Evolutionary conservation across 768 basidiomycete species (phyloP).

Genomic region (Russula sp.): DNA sequence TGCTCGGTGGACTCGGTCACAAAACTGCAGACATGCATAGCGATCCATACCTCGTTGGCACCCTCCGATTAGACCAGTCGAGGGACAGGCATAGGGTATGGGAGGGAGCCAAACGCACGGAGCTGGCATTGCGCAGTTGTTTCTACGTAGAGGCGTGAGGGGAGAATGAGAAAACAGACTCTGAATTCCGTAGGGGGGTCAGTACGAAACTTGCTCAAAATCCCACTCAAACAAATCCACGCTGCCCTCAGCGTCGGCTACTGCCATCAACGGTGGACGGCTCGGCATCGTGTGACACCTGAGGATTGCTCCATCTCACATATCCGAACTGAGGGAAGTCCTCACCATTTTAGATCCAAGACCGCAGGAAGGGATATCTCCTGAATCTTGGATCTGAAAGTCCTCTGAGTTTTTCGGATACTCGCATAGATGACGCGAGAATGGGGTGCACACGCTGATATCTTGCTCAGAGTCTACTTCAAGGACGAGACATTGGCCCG

Average conservation of each 20-base stretch:
- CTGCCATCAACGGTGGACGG: slow-evolving; percentile 46
- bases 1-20: slow-evolving; percentile 24
- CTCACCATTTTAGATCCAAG: slow-evolving; percentile 91
- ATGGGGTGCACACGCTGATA: slow-evolving; percentile 30
- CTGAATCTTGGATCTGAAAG: slow-evolving; percentile 48
- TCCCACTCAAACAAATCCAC: slow-evolving; percentile 58
- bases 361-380: slow-evolving; percentile 72
- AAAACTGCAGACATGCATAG: neutral
- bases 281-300: slow-evolving; percentile 53
- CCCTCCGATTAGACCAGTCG: slow-evolving; percentile 81
- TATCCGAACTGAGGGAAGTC: neutral
- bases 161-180: neutral
- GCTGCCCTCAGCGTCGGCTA: slow-evolving; percentile 83
- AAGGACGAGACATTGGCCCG: slow-evolving; percentile 71
- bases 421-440: neutral
- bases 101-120: slow-evolving; percentile 41
- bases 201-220: slow-evolving; percentile 36
- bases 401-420: neutral
- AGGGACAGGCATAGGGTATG: slow-evolving; percentile 79
- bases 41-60: slow-evolving; percentile 38
- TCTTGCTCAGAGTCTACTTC: slow-evolving; percentile 31
- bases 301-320: slow-evolving; percentile 3
- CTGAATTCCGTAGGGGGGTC: neutral
- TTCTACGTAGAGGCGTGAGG: slow-evolving; percentile 11
- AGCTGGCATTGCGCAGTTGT: slow-evolving; percentile 33